phyloP scores from a whole-genome alignment of 129 eudicot genomes.

The Helianthus tuberosus region DNA sequence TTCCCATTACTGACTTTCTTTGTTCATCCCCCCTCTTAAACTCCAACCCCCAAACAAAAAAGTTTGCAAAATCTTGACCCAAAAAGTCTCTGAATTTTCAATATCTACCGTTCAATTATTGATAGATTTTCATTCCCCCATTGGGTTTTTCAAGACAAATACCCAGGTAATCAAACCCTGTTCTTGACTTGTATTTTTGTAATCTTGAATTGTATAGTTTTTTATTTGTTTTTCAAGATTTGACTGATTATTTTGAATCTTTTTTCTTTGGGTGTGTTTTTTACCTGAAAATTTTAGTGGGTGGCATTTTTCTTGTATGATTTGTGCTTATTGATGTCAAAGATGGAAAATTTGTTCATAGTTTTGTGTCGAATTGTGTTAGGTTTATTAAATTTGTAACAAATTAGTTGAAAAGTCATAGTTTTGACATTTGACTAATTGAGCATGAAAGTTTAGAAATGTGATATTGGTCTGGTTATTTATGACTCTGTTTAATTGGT shows the following conservation, averaged over 20 bases:
- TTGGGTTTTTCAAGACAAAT: slow-evolving; percentile 23
- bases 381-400: not conserved
- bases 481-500: not conserved
- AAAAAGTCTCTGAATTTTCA: not conserved
- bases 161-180: not conserved
- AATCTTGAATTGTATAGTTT: not conserved
- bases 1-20: slow-evolving; percentile 22
- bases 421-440: not conserved
- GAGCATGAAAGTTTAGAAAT: not conserved
- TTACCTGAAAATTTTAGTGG: slow-evolving; percentile 21
- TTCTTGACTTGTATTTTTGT: no score
- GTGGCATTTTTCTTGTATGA: slow-evolving; percentile 22
- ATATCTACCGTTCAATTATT: slow-evolving; percentile 20
- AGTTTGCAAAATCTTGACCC: slow-evolving; percentile 6
- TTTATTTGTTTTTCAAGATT: slow-evolving; percentile 11
- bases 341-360: not conserved
- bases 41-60: slow-evolving; percentile 1
- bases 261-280: not conserved
- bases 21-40: slow-evolving; percentile 18
- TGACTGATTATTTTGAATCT: not conserved
- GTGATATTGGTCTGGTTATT: not conserved
- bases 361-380: not conserved
- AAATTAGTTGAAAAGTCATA: slow-evolving; percentile 8
- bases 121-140: slow-evolving; percentile 33
- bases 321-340: not conserved